Conservation (phyloP, 257 asterid genomes). For the Salvia splendens region DNA sequence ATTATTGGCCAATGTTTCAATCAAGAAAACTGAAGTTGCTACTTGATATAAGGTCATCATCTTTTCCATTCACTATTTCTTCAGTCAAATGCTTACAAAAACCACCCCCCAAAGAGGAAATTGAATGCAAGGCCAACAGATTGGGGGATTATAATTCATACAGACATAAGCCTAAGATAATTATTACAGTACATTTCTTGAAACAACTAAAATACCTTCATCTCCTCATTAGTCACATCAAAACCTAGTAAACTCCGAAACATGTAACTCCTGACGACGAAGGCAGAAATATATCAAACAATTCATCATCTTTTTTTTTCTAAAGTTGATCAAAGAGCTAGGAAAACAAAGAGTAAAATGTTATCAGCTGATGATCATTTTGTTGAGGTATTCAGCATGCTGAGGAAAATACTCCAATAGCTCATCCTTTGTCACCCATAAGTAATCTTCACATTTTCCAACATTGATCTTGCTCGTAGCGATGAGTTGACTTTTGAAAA, state of each 20-base stretch:
- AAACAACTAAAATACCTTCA: constrained; percentile 16
- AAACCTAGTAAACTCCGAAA: constrained; percentile 23
- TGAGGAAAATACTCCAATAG: constrained; percentile 81
- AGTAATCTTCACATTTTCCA: constrained; percentile 63
- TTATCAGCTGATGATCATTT: constrained; percentile 74
- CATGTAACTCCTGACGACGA: background rate
- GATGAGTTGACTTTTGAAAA: constrained; percentile 92
- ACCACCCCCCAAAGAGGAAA: no score
- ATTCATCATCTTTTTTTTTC: background rate
- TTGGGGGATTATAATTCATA: no score
- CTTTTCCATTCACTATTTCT: no score
- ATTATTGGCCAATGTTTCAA: no score
- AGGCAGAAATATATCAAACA: background rate
- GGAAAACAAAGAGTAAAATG: background rate
- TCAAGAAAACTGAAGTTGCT: no score
- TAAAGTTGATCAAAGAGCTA: constrained; percentile 16
- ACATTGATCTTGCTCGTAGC: constrained; percentile 60
- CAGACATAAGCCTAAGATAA: background rate
- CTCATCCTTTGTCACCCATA: constrained; percentile 91
- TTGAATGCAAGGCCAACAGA: no score
- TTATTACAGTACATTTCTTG: constrained; percentile 28
- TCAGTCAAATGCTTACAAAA: no score
- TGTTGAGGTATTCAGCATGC: constrained; percentile 70
- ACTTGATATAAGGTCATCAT: no score
- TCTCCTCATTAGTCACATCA: background rate